phyloP scores from a whole-genome alignment of 176 grass and related monocot genomes.

The Zoysia pacifica region DNA sequence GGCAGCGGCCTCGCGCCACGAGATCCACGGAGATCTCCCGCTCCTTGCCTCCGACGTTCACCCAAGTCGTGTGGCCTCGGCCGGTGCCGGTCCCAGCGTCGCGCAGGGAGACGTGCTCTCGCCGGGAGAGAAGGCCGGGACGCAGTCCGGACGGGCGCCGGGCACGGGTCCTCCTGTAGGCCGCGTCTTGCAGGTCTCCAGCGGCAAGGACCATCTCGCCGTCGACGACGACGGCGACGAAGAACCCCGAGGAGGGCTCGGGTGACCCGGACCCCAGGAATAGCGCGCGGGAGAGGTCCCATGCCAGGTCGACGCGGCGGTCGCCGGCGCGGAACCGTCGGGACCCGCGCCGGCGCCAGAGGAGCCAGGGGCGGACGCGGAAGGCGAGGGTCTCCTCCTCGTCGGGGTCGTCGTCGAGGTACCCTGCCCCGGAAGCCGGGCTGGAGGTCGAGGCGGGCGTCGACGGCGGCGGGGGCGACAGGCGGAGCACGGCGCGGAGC shows the following conservation, averaged over 20 bases:
- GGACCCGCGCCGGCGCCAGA: slow-evolving; percentile 61
- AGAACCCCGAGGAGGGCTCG: slow-evolving; percentile 67
- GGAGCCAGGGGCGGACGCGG: slow-evolving; percentile 64
- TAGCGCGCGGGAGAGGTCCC: slow-evolving; percentile 63
- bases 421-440: background rate
- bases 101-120: slow-evolving; percentile 63
- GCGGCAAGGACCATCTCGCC: slow-evolving; percentile 72
- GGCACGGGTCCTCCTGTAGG: slow-evolving; percentile 46
- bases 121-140: slow-evolving; percentile 48
- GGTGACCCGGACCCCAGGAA: slow-evolving; percentile 46
- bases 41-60: slow-evolving; percentile 57
- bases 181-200: slow-evolving; percentile 64
- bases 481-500: slow-evolving; percentile 63
- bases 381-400: slow-evolving; percentile 60
- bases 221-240: slow-evolving; percentile 64
- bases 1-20: slow-evolving; percentile 31
- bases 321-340: slow-evolving; percentile 47
- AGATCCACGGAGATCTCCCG: slow-evolving; percentile 82
- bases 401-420: slow-evolving; percentile 33
- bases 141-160: background rate
- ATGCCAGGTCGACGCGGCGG: slow-evolving; percentile 53
- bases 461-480: slow-evolving; percentile 24
- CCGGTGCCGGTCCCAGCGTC: slow-evolving; percentile 9
- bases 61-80: slow-evolving; percentile 50
- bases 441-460: background rate